Evolutionary conservation across 345 rosid species (phyloP).

Genomic region (Populus tremula): DNA sequence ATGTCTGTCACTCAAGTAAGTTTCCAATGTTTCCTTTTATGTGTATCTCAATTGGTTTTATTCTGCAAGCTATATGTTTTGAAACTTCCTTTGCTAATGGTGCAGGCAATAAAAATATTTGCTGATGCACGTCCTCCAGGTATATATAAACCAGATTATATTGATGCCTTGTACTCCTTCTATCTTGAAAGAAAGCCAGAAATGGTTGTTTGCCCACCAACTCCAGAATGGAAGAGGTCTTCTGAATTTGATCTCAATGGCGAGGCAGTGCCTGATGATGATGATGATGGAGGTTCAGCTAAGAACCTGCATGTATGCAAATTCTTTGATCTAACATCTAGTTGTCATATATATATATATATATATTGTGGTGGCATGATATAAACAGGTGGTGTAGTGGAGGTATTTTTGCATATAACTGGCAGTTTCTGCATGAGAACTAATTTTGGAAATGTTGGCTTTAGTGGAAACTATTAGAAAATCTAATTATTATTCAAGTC

Average conservation of each 20-base stretch:
- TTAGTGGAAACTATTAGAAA: background rate
- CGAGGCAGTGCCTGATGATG: conserved; percentile 77
- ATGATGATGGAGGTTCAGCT: conserved; percentile 56
- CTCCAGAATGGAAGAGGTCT: conserved; percentile 98
- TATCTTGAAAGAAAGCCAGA: conserved; percentile 93
- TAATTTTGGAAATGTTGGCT: background rate
- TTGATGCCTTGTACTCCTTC: conserved; percentile 72
- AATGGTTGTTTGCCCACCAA: conserved; percentile 61
- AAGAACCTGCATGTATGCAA: conserved; percentile 44
- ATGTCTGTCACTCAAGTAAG: conserved; percentile 83
- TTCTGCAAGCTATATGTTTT: background rate
- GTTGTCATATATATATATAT: background rate
- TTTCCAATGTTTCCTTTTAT: conserved; percentile 1
- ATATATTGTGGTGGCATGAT: background rate
- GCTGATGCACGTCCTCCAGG: conserved; percentile 96
- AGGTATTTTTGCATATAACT: background rate
- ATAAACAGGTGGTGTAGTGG: background rate
- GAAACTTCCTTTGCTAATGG: conserved; percentile 13
- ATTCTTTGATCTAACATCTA: conserved; percentile 16
- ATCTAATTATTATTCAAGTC: background rate
- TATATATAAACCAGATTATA: conserved; percentile 87
- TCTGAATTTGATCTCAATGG: conserved; percentile 95
- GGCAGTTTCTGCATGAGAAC: background rate
- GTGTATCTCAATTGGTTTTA: conserved; percentile 7
- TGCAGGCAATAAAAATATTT: conserved; percentile 78